Evolutionary conservation across 2,329 filamentous ascomycete species (phyloP).

Genomic region (Albifimbria verrucaria): DNA sequence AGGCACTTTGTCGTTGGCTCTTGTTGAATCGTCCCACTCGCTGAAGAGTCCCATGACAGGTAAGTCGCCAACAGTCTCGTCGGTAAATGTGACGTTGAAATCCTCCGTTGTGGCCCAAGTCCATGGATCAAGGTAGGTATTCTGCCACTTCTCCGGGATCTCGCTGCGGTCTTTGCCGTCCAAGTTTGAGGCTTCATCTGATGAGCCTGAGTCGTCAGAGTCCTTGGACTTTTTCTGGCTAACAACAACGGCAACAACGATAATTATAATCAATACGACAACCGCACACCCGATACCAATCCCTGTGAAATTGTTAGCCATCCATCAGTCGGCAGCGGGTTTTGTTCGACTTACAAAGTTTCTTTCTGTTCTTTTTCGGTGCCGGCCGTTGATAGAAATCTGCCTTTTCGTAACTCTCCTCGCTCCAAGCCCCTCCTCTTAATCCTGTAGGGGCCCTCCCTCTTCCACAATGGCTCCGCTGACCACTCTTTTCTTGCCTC

Average conservation of each 20-base stretch:
- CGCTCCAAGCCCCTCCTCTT: conserved; percentile 41
- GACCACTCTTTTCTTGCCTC: conserved; percentile 57
- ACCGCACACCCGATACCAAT: conserved; percentile 53
- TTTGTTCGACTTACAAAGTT: conserved; percentile 49
- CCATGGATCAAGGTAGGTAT: conserved; percentile 81
- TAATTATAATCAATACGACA: conserved; percentile 62
- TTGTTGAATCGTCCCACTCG: conserved; percentile 78
- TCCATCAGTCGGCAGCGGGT: background rate
- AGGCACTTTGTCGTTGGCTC: conserved; percentile 77
- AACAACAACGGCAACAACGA: conserved; percentile 64
- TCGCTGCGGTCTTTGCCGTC: conserved; percentile 49
- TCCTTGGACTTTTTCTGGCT: conserved; percentile 39
- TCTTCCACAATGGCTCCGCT: conserved; percentile 70
- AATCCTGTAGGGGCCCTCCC: conserved; percentile 43
- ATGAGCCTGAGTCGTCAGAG: conserved; percentile 16
- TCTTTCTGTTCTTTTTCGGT: conserved; percentile 53
- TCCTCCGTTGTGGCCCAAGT: conserved; percentile 86
- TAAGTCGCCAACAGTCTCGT: conserved; percentile 78
- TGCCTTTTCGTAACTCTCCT: conserved; percentile 47
- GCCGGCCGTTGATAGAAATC: conserved; percentile 40
- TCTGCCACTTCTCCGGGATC: conserved; percentile 65
- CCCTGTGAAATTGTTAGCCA: conserved; percentile 35
- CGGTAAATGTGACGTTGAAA: conserved; percentile 94
- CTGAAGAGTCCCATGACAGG: conserved; percentile 85
- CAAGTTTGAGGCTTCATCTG: conserved; percentile 36